Conservation (phyloP, 805 yeast genomes). For the Schizosaccharomyces lindneri region DNA sequence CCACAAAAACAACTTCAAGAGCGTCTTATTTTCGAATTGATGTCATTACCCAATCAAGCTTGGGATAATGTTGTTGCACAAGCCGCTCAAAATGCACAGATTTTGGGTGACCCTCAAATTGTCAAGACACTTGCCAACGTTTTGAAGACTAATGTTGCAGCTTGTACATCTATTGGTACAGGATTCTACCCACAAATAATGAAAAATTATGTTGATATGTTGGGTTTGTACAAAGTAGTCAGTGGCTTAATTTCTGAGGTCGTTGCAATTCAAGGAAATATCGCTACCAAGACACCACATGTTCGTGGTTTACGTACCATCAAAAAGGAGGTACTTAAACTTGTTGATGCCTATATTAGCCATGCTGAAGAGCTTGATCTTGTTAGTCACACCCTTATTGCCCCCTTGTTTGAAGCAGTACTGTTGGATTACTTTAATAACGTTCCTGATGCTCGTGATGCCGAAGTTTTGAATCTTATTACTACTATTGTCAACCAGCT, state of each 20-base stretch:
- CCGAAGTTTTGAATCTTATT: constrained; percentile 88
- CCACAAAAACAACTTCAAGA: constrained; percentile 43
- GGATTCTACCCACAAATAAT: constrained; percentile 76
- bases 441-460: constrained; percentile 93
- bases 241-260: constrained; percentile 60
- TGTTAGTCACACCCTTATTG: constrained; percentile 57
- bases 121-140: constrained; percentile 84
- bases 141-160: constrained; percentile 84
- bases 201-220: constrained; percentile 65
- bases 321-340: constrained; percentile 73
- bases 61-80: constrained; percentile 77
- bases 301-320: constrained; percentile 89
- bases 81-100: constrained; percentile 59
- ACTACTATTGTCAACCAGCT: constrained; percentile 70
- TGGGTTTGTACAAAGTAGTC: constrained; percentile 70
- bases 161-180: constrained; percentile 83
- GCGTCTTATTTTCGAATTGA: constrained; percentile 45
- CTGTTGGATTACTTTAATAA: constrained; percentile 69
- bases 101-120: constrained; percentile 41
- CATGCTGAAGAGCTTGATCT: constrained; percentile 71
- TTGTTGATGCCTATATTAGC: constrained; percentile 69
- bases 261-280: constrained; percentile 55
- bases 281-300: constrained; percentile 84
- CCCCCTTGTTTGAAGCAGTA: constrained; percentile 61
- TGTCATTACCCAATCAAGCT: constrained; percentile 82